Evolutionary conservation across 106 monocot species (phyloP).

Genomic region (Narthecium ossifragum): DNA sequence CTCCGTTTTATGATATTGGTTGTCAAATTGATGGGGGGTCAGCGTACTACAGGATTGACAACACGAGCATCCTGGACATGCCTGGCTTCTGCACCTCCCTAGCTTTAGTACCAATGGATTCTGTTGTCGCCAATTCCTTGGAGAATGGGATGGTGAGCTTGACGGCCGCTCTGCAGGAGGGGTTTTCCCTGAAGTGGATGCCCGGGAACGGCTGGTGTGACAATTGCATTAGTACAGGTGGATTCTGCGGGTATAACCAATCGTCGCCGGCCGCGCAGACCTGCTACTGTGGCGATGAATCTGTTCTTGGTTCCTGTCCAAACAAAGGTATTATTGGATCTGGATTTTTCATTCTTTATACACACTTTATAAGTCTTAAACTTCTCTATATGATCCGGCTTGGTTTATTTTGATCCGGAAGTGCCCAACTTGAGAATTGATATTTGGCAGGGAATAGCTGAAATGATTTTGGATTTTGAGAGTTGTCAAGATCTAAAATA

Average conservation of each 20-base stretch:
- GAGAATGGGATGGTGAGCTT: background rate
- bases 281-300: background rate
- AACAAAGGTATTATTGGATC: too few species aligned
- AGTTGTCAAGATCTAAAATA: too few species aligned
- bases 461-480: too few species aligned
- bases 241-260: background rate
- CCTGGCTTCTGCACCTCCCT: background rate
- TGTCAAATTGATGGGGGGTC: background rate
- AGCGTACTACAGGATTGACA: background rate
- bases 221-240: background rate
- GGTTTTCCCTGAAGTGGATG: slow-evolving; percentile 2
- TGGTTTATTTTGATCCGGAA: too few species aligned
- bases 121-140: background rate
- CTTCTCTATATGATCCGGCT: too few species aligned
- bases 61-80: background rate
- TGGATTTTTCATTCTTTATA: too few species aligned
- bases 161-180: background rate
- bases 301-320: background rate
- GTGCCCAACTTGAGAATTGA: too few species aligned
- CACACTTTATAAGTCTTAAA: too few species aligned
- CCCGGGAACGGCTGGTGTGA: background rate
- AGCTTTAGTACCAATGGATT: background rate
- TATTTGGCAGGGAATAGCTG: too few species aligned
- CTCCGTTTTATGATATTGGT: background rate
- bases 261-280: too few species aligned